These are phyloP conservation scores for Fraxinus excelsior DNA, from an alignment of 257 asterid genomes.

Conservation along the genomic window DNA sequence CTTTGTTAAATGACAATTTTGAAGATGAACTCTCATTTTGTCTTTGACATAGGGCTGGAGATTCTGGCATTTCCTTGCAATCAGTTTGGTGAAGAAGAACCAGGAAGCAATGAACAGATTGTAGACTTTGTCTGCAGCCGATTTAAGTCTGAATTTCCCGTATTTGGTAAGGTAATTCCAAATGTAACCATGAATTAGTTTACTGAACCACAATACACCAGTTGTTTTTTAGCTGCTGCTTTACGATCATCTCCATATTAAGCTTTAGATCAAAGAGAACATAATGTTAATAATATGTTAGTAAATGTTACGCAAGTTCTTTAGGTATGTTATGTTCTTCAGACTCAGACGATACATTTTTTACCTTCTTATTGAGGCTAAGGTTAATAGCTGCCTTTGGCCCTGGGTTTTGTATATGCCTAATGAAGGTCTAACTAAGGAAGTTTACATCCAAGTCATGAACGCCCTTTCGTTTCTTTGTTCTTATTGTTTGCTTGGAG, in stretches of 20 bases:
- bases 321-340: neutral
- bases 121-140: slow-evolving; percentile 72
- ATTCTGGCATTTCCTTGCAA: slow-evolving; percentile 89
- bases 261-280: neutral
- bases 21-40: neutral
- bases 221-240: neutral
- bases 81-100: slow-evolving; percentile 90
- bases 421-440: neutral
- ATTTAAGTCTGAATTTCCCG: slow-evolving; percentile 72
- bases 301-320: neutral
- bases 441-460: neutral
- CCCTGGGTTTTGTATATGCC: neutral
- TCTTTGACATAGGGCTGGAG: slow-evolving; percentile 56
- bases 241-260: neutral
- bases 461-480: neutral
- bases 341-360: neutral
- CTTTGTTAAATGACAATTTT: neutral
- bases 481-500: too few relatives aligned
- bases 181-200: neutral
- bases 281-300: neutral
- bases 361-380: neutral
- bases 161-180: slow-evolving; percentile 63
- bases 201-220: neutral
- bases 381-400: neutral
- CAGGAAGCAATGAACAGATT: slow-evolving; percentile 70